Evolutionary conservation across 129 eudicot species (phyloP).

Genomic region (Smallanthus sonchifolius): DNA sequence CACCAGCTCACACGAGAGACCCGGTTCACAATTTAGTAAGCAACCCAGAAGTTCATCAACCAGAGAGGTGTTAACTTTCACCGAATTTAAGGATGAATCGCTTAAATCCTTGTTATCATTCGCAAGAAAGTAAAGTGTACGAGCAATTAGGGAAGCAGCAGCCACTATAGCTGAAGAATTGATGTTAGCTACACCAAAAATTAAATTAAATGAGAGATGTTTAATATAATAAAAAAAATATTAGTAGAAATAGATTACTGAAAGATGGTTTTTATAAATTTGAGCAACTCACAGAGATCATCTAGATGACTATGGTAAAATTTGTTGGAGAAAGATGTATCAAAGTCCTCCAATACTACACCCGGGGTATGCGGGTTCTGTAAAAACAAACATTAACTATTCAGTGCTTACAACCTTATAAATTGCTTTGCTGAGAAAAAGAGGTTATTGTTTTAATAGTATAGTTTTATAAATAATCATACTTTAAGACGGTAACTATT

Average conservation of each 20-base stretch:
- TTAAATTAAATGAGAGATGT: conserved; percentile 14
- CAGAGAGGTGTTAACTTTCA: conserved; percentile 64
- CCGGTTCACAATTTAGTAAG: conserved; percentile 79
- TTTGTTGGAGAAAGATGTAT: conserved; percentile 61
- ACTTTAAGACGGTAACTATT: not conserved
- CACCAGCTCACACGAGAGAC: conserved; percentile 78
- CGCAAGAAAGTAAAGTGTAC: conserved; percentile 78
- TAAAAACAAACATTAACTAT: conserved; percentile 13
- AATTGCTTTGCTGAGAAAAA: not conserved
- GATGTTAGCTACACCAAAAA: conserved; percentile 67
- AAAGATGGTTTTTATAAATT: conserved; percentile 1
- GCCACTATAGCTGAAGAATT: conserved; percentile 79
- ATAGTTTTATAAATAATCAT: not conserved
- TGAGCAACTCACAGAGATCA: conserved; percentile 57
- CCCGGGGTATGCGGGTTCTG: conserved; percentile 79
- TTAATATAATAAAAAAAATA: not conserved
- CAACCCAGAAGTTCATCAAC: conserved; percentile 80
- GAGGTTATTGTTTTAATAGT: not conserved
- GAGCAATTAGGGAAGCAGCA: conserved; percentile 90
- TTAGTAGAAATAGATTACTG: not conserved
- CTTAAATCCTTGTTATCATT: conserved; percentile 35
- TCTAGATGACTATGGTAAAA: conserved; percentile 96
- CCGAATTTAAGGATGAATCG: conserved; percentile 37
- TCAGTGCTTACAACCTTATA: not conserved
- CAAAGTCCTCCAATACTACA: conserved; percentile 83